Evolutionary conservation across 2,329 filamentous ascomycete species (phyloP).

Genomic region (Colletotrichum filicis): DNA sequence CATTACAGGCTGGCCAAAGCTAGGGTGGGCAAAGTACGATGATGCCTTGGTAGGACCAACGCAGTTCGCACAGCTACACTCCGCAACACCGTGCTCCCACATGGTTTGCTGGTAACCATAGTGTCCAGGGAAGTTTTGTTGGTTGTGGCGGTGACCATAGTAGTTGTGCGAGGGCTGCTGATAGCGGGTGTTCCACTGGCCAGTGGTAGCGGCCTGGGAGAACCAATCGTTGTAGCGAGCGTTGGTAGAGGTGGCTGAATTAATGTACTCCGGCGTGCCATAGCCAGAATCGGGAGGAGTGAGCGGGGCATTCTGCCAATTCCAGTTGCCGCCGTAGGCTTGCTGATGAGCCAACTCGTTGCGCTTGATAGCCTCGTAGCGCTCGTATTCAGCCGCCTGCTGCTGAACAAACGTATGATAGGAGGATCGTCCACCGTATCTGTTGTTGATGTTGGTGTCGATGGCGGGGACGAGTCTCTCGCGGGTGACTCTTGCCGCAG

Average conservation of each 20-base stretch:
- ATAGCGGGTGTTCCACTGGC: conserved; percentile 57
- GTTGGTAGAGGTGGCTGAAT: conserved; percentile 65
- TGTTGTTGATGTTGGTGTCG: conserved; percentile 39
- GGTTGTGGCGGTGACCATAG: conserved; percentile 51
- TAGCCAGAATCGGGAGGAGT: conserved; percentile 72
- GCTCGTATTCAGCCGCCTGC: conserved; percentile 65
- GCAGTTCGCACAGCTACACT: conserved; percentile 62
- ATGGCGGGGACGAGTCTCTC: conserved; percentile 59
- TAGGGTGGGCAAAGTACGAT: conserved; percentile 59
- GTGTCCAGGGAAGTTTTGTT: conserved; percentile 49
- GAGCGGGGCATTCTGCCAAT: conserved; percentile 53
- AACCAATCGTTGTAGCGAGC: conserved; percentile 70
- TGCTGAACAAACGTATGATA: conserved; percentile 63
- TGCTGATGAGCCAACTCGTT: conserved; percentile 45
- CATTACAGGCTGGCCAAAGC: conserved; percentile 66
- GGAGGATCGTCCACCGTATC: conserved; percentile 49
- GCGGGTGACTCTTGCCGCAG: conserved; percentile 46
- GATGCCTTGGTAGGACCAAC: conserved; percentile 54
- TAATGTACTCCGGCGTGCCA: conserved; percentile 68
- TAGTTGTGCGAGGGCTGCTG: conserved; percentile 52
- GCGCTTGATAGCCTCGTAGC: conserved; percentile 57
- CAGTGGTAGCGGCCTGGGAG: conserved; percentile 49
- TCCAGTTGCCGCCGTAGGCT: conserved; percentile 51
- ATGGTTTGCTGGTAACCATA: conserved; percentile 56
- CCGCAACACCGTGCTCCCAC: conserved; percentile 63